Base-by-base conservation (phyloP, 2,329 filamentous ascomycete genomes). In the Colletotrichum incanum region DNA sequence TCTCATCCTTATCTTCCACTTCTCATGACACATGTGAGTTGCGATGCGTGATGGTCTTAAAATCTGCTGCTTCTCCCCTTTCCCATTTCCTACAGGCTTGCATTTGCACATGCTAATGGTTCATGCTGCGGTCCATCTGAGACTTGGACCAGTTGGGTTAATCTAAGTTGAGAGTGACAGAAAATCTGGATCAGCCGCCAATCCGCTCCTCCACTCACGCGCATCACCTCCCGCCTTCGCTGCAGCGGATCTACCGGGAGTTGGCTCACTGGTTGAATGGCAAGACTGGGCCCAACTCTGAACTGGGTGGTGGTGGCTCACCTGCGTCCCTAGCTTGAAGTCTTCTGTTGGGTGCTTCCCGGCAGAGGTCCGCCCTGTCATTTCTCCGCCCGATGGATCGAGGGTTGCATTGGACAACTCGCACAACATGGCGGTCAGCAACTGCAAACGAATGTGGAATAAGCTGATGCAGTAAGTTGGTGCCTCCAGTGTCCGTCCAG, bases 241-340 rank as follows among this genome's bases (percentile, higher is more conserved):
- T 58, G 67, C 61, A 70, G 64, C 68, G 58, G 68, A 71, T 71
- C 68, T 67, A 41, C 68, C 68, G 68, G 68, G 58, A 68, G 64
- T 68, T 58, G 49, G n/a, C 49, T 56, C 31, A 47, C 47, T 65
- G 64, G 31, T 26, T n/a, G 47, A n/a, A n/a, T 47, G 20, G n/a
- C 55, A 43, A 26, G 14, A 37, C 28, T 39, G 31, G 3, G 34
- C 34, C 34, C 34, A 11, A 8, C 34, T 37, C 34, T 37, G 34
- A 37, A 37, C 34, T 37, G 41, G 20, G 7, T 58, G 43, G 47
- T 52, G 59, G 66, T 58, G 55, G 55, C 67, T 60, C 47, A 65
- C 62, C 45, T 55, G 67, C 68, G 62, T 62, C 43, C 23, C 26
- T 67, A 43, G 54, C 47, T 9, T 4, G 16, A 18, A 37, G 20